A percentile compares a stretch with the other conserved stretches of the same genome.
Conservation (phyloP, 805 yeast genomes). For the Maudiozyma bulderi region DNA sequence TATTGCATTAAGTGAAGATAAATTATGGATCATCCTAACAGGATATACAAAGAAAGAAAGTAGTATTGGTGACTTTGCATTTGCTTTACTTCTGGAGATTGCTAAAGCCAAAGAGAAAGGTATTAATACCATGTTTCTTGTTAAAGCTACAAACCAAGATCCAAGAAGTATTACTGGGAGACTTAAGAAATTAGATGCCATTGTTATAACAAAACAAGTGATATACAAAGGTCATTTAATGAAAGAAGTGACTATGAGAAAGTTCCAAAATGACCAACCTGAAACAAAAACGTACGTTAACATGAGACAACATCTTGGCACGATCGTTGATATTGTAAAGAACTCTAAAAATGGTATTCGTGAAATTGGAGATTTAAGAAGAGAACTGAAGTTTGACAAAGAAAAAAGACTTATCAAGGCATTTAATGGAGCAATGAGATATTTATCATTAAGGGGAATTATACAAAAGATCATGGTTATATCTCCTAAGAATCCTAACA, state of each 20-base stretch:
- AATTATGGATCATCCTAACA: conserved; percentile 48
- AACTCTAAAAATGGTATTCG: conserved; percentile 53
- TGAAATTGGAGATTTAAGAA: conserved; percentile 49
- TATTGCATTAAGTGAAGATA: conserved; percentile 42
- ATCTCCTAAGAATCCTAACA: conserved; percentile 36
- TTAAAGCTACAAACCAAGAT: conserved; percentile 54
- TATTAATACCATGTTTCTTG: conserved; percentile 48
- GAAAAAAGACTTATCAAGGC: conserved; percentile 35
- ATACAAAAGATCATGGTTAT: conserved; percentile 45
- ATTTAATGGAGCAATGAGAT: conserved; percentile 39
- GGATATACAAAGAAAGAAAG: conserved; percentile 45
- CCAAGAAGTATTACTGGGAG: conserved; percentile 60
- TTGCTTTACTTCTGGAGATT: conserved; percentile 46
- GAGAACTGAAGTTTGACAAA: conserved; percentile 45
- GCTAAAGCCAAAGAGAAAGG: conserved; percentile 50
- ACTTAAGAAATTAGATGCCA: conserved; percentile 43
- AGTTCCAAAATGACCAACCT: conserved; percentile 27
- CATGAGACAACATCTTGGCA: conserved; percentile 21
- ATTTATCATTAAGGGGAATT: conserved; percentile 36
- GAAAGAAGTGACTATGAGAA: conserved; percentile 41
- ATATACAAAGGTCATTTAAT: conserved; percentile 42
- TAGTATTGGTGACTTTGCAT: conserved; percentile 46
- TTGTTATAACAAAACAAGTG: conserved; percentile 35
- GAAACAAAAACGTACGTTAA: conserved; percentile 21
- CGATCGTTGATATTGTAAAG: conserved; percentile 41